Percentiles rank a stretch among this genome's conserved stretches.
Conservation (phyloP, 345 rosid species). For the rapeseed (Brassica napus) region DNA sequence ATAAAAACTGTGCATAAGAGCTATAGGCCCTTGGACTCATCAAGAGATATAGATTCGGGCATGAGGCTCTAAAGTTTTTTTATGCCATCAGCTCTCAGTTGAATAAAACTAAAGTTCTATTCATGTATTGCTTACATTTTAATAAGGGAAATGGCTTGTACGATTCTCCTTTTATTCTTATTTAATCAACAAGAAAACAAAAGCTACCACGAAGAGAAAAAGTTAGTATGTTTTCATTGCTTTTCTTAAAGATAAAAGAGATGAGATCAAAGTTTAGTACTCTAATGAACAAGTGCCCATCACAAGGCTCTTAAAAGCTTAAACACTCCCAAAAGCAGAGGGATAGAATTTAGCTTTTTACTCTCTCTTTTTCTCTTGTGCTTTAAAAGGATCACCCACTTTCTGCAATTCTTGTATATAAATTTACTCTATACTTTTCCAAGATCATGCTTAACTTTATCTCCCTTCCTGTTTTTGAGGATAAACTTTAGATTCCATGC, state of each 20-base stretch:
- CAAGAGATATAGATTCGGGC: conserved; percentile 3
- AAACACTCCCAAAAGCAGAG: conserved; percentile 37
- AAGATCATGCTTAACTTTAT: conserved; percentile 48
- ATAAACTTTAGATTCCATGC: conserved; percentile 54
- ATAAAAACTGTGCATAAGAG: not conserved
- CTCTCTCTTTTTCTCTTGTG: conserved; percentile 22
- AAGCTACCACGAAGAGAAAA: conserved; percentile 28
- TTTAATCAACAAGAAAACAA: not conserved
- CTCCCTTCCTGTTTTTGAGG: conserved; percentile 63
- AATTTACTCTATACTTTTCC: conserved; percentile 33
- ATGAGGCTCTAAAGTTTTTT: not conserved
- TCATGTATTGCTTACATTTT: conserved; percentile 14
- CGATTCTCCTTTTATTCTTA: not conserved
- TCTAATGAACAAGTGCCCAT: conserved; percentile 38
- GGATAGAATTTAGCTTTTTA: conserved; percentile 40
- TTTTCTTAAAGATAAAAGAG: conserved; percentile 29
- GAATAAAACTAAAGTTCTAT: conserved; percentile 6
- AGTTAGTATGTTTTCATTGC: conserved; percentile 34
- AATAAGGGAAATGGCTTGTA: not conserved
- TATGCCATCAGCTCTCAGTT: not conserved
- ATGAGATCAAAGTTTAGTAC: conserved; percentile 31
- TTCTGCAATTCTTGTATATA: conserved; percentile 55
- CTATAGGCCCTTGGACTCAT: not conserved
- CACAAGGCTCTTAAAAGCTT: conserved; percentile 44
- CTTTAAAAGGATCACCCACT: conserved; percentile 79